Base-by-base conservation (phyloP, 345 rosid species). In the Citrus trifoliata region DNA sequence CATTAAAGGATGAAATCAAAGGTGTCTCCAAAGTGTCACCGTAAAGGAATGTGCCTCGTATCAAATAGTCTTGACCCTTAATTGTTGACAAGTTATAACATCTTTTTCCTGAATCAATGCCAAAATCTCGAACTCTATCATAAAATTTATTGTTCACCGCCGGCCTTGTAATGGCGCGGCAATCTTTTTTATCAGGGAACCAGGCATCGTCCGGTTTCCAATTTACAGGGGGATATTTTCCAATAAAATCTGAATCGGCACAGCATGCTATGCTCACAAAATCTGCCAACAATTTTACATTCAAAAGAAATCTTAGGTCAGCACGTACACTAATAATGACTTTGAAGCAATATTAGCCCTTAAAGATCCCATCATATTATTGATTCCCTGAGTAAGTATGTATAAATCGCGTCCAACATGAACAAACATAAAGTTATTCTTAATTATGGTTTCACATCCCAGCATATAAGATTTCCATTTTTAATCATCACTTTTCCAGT, bases 251-350 rank as follows among this genome's bases (percentile, higher is more conserved):
- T 28, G 85, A 64, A 10, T 69, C 80, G 4, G 88, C 85, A 38
- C 95, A 88, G 82, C 93, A 87, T 74, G 87, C 87, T 80, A 89
- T 86, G 86, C 92, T 88, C 79, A 88, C 38, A 76, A 83, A 84
- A 2, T 77, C 95, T 89, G 89, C 88, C 16, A 46, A 87, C 14
- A 42, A 75, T 60, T 38, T 61, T 46, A 69, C 59, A 55, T 40
- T 46, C 22, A 28, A 22, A 33, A 48, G 61, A 60, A 60, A 67
- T 68, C 19, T 65, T n/a, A 6, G 19, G 32, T 66, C 77, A 79
- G 67, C 2, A 53, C 6, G 58, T 5, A 19, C 48, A 21, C 40
- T 21, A 38, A 14, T 8, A 12, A 22, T 74, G 9, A 30, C 35
- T 65, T 58, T 1, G n/a, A 25, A 71, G 14, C 32, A 12, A 2